Evolutionary conservation across 2,329 filamentous ascomycete genomes (phyloP), one percentile per base, ranked within the genome.

Genomic region (Fusarium coicis): DNA sequence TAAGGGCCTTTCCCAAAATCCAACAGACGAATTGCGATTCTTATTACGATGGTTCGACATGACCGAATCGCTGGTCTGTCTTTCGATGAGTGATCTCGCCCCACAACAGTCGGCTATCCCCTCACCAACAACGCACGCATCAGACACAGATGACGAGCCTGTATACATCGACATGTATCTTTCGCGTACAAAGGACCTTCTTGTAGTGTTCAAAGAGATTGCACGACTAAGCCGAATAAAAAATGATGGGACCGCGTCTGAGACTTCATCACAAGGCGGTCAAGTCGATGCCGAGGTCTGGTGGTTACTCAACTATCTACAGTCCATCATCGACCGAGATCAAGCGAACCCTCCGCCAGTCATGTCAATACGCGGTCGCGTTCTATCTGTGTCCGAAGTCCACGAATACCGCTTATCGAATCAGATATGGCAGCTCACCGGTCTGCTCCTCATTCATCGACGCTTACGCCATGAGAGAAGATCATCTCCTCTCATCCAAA

Each of bases 161-260:
- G 49, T 72, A 2, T 74, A 74, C 15, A 73, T 73, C 11, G 71
- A 73, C 7, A 74, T 73, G 71, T 73, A 73, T 18, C 70, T 73
- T 10, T 46, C 66, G 1, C 71, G 71, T 19, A 73, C 71, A 12
- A 68, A 46, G 36, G 71, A 73, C 16, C 43, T 73, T 1, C 19
- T 73, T 12, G 52, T 23, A 1, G 71, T 73, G 6, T 74, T 73
- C 46, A 73, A 74, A 28, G 71, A 73, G 53, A 73, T 73, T 23
- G 70, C 70, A 7, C 54, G 71, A 4, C 4, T 73, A 3, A 55
- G 62, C 5, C 44, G 43, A 11, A 37, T 42, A 5, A 50, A 9
- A 3, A 54, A 37, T 5, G 16, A 37, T 14, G 19, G 10, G 1
- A 28, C 30, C 4, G 10, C 15, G 1, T 19, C 32, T 2, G 46